Evolutionary conservation across 305 asterid species (phyloP).

Genomic region (Solanum hybrid): DNA sequence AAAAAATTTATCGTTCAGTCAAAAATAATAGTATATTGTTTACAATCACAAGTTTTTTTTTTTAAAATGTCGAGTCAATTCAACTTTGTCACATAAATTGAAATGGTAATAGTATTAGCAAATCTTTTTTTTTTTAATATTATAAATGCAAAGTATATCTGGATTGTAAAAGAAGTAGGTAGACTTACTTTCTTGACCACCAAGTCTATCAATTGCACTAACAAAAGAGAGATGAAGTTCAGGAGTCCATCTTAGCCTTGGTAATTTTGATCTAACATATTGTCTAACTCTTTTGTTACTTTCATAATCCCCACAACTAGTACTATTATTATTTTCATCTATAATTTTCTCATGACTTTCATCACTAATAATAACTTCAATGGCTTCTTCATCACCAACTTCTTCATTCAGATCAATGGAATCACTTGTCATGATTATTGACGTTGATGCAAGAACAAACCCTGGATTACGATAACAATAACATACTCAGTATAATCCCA

Average conservation of each 20-base stretch:
- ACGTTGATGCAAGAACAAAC: background rate
- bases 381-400: background rate
- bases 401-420: slow-evolving; percentile 8
- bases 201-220: slow-evolving; percentile 72
- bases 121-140: background rate
- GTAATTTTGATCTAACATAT: slow-evolving; percentile 76
- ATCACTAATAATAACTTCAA: slow-evolving; percentile 17
- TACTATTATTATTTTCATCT: background rate
- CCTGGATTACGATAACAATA: background rate
- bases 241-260: slow-evolving; percentile 90
- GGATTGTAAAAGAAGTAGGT: background rate
- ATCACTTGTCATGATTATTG: background rate
- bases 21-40: background rate
- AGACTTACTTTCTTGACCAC: slow-evolving; percentile 86
- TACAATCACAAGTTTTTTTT: background rate
- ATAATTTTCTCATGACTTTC: slow-evolving; percentile 10
- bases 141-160: background rate
- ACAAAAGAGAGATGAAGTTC: slow-evolving; percentile 79
- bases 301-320: background rate
- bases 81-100: background rate
- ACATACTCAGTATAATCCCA: background rate
- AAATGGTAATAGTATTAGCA: background rate
- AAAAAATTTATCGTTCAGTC: background rate
- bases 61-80: background rate
- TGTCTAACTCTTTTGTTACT: slow-evolving; percentile 29